Base-by-base conservation (phyloP, 768 basidiomycete species). In the Naganishia onofrii region DNA sequence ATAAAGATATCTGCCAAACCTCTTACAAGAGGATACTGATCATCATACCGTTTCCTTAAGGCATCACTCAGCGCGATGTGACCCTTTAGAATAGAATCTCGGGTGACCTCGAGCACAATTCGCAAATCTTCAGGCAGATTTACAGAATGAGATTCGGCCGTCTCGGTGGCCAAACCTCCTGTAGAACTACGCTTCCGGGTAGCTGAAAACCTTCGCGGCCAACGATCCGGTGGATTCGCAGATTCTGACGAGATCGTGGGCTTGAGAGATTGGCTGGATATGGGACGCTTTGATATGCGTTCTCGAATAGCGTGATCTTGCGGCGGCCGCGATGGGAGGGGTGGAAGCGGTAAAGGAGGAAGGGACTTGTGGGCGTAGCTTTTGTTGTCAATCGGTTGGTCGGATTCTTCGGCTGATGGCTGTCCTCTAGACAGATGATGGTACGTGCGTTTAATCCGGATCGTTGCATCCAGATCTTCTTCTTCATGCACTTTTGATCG, bases 1-100 rank as follows among this genome's bases (percentile, higher is more conserved):
- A 93, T 90, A 81, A 97, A 97, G n/a, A 97, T 92, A 75, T 97
- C 94, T 67, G 94, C 93, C 46, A 97, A 85, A 32, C 89, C 90
- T 65, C 94, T 85, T 42, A 97, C 94, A 42, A 97, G 85, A 17
- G 94, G 94, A 77, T 90, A 98, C 74, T 97, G 94, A 74, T 96
- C 92, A 67, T 95, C 93, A 73, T 97, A 98, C 51, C 93, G 85
- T 82, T 91, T 93, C 77, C 86, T 87, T 74, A 99, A 81, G 26
- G 90, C 90, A 63, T 90, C 90, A 66, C 88, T 90, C 38, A 99
- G 85, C 74, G 88, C 86, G 74, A 89, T 85, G 81, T 99, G 96
- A 1, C 96, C 95, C 51, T 91, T 88, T 65, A 96, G 84, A 54
- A 97, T 91, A 29, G 91, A 90, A 42, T 87, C 86, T 75, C 92